phyloP scores from a whole-genome alignment of 1,139 yeast species.

The Hyphopichia khmerensis region DNA sequence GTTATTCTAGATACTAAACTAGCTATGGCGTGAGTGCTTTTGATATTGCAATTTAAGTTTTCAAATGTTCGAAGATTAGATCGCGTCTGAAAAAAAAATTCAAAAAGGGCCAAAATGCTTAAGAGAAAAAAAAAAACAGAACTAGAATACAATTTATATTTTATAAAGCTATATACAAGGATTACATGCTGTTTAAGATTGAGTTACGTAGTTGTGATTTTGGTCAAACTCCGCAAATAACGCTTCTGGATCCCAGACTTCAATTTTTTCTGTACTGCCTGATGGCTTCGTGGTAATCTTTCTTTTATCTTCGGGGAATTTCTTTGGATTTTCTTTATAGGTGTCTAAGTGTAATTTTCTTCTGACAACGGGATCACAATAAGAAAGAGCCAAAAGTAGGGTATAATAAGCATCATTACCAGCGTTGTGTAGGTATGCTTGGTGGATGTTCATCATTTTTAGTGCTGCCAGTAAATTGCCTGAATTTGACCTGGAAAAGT shows the following conservation, averaged over 20 bases:
- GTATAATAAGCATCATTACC: slow-evolving; percentile 83
- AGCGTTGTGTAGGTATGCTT: slow-evolving; percentile 72
- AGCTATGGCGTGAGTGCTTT: too few species aligned
- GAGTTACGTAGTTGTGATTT: neutral
- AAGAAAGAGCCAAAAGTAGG: slow-evolving; percentile 50
- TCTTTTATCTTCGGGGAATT: neutral
- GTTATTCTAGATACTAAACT: too few species aligned
- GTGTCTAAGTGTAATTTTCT: slow-evolving; percentile 15
- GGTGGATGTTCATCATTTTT: slow-evolving; percentile 56
- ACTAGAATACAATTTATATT: too few species aligned
- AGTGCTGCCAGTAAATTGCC: slow-evolving; percentile 54
- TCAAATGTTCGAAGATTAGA: too few species aligned
- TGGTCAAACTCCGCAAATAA: neutral
- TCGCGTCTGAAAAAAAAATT: too few species aligned
- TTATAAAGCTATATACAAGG: too few species aligned
- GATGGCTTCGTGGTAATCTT: neutral
- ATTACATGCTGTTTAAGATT: neutral
- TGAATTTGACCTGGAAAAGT: slow-evolving; percentile 40
- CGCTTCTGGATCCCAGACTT: neutral
- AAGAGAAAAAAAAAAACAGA: too few species aligned
- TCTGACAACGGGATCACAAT: slow-evolving; percentile 51
- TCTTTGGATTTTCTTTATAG: slow-evolving; percentile 5
- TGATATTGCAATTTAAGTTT: too few species aligned
- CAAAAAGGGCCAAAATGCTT: too few species aligned
- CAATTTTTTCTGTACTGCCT: neutral